These are phyloP conservation scores for Rhexocercosporidium sp. DNA, from an alignment of 2,329 filamentous ascomycete genomes.

Conservation along the genomic window DNA sequence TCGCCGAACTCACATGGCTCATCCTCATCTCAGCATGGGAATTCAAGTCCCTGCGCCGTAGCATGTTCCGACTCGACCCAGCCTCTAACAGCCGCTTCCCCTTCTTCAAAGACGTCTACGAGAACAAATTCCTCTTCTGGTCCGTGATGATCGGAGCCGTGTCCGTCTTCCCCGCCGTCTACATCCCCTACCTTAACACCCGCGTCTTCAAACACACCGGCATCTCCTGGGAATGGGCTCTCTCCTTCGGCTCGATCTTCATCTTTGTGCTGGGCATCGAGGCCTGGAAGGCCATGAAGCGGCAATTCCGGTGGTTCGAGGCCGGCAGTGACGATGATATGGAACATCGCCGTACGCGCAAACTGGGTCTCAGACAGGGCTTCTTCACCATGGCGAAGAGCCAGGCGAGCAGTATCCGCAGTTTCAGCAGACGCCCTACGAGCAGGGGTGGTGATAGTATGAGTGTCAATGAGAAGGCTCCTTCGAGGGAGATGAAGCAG, in stretches of 20 bases:
- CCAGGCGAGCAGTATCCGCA: conserved; percentile 13
- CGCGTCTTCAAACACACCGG: conserved; percentile 65
- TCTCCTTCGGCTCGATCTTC: conserved; percentile 60
- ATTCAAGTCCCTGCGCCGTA: conserved; percentile 61
- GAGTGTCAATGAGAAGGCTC: conserved; percentile 6
- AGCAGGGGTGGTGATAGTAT: conserved; percentile 11
- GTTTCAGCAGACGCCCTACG: not conserved
- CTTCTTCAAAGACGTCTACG: conserved; percentile 50
- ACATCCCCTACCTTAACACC: conserved; percentile 69
- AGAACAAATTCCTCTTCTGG: conserved; percentile 67
- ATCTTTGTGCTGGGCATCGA: conserved; percentile 67
- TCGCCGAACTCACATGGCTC: conserved; percentile 60
- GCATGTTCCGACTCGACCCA: conserved; percentile 61
- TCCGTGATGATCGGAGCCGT: conserved; percentile 58
- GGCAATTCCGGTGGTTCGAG: conserved; percentile 43
- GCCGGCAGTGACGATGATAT: conserved; percentile 34
- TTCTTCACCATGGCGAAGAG: conserved; percentile 42
- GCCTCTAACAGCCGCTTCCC: conserved; percentile 44
- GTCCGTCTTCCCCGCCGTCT: conserved; percentile 62
- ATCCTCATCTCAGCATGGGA: conserved; percentile 63
- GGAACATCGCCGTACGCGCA: conserved; percentile 18
- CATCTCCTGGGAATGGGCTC: conserved; percentile 69
- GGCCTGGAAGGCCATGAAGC: conserved; percentile 66
- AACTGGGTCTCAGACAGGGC: conserved; percentile 40
- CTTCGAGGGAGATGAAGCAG: not conserved